A percentile compares a stretch with the other conserved stretches of the same genome.
Conservation (phyloP, 2,329 filamentous ascomycete genomes). For the Ophiosphaerella korrae region DNA sequence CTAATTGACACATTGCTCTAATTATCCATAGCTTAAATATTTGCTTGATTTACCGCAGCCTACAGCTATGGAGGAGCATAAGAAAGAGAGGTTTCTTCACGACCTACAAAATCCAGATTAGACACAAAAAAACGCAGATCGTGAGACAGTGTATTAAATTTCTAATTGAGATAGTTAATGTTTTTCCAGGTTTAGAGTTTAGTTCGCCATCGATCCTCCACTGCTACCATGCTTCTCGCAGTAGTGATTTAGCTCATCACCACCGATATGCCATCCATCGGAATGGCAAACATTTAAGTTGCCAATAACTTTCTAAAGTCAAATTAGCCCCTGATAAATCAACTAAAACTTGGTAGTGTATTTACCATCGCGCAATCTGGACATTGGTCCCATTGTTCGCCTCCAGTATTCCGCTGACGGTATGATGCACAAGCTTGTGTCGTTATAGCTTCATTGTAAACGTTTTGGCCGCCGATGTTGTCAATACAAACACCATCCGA, state of each 20-base stretch:
- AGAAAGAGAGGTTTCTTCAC: no score
- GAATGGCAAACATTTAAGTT: constrained; percentile 31
- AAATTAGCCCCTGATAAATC: constrained; percentile 4
- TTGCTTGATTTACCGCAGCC: no score
- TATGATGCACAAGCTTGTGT: constrained; percentile 25
- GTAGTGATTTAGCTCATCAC: constrained; percentile 35
- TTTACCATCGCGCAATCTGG: constrained; percentile 35
- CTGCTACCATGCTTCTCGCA: constrained; percentile 23
- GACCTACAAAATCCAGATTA: no score
- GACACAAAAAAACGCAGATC: no score
- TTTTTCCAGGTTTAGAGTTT: neutral
- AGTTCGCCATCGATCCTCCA: constrained; percentile 19
- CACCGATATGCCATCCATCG: constrained; percentile 30
- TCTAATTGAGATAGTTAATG: no score
- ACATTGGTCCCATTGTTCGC: constrained; percentile 33
- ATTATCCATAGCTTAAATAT: no score
- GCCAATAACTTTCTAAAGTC: constrained; percentile 15
- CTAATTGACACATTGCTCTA: no score
- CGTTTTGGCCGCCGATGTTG: constrained; percentile 16
- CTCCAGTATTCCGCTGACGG: constrained; percentile 31
- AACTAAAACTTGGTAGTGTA: neutral
- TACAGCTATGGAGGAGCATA: no score
- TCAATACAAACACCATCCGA: constrained; percentile 25
- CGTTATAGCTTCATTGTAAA: constrained; percentile 33
- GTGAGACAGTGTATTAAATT: no score